Base-by-base conservation (phyloP, 805 yeast genomes). In the Sugiyamaella americana region DNA sequence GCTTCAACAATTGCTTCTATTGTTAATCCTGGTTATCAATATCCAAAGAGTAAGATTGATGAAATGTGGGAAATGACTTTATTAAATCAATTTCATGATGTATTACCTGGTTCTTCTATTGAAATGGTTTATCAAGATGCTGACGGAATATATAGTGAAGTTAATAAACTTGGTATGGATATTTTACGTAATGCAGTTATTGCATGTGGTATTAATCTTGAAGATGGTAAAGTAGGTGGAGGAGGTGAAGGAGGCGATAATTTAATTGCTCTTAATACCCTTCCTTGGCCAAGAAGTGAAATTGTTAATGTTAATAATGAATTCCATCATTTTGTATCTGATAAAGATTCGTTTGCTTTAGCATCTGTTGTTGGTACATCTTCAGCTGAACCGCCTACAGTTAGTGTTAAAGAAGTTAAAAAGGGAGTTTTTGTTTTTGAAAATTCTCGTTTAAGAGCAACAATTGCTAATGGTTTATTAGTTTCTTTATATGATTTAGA, bases 31-130 rank as follows among this genome's bases (percentile, higher is more conserved):
- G 63, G 67, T 18, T 91, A 81, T 65, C 69, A 69, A 50, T 91
- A 91, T 61, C 98, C 98, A 2, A 70, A 73, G 38, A 67, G 74
- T 36, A 76, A 80, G 49, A 72, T 91, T 32, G 79, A 81, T 53
- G 71, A 67, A 2, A 64, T 91, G 53, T 91, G 98, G 98, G 89
- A 87, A 61, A 80, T 84, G 63, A 78, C 91, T 17, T 77, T 88
- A 50, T 70, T 93, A 42, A 88, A 96, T 61, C 98, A 91, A 63
- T 91, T 91, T 69, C 98, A 91, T 64, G 98, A 91, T 68, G 97
- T 91, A 17, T 72, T 93, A 44, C 98, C 98, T 2, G 98, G 98
- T 2, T 83, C 95, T 2, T 87, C 96, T 65, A 91, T 91, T 58
- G 96, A 87, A 53, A 78, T 87, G 79, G 97, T 93, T 8, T 91